Conservation (phyloP, 371 early-diverging fungal genomes). For the Dichotomocladium elegans region DNA sequence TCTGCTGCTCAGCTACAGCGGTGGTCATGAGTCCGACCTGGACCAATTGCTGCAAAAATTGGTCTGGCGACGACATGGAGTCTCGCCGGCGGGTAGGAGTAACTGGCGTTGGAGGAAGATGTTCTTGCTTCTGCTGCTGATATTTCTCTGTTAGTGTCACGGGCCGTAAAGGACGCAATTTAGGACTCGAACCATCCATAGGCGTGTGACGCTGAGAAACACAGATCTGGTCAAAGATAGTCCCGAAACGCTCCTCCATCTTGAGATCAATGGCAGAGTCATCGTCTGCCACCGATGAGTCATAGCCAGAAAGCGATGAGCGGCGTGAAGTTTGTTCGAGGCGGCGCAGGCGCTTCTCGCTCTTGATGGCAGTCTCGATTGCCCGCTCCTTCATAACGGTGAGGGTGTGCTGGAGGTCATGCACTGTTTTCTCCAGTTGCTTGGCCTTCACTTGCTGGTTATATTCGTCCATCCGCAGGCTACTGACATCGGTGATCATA, state of each 20-base stretch:
- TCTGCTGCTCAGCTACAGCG: background rate
- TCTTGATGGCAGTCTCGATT: constrained; percentile 65
- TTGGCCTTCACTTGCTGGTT: constrained; percentile 54
- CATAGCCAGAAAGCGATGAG: constrained; percentile 3
- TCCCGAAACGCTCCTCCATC: constrained; percentile 32
- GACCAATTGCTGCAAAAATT: constrained; percentile 34
- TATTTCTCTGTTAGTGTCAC: constrained; percentile 16
- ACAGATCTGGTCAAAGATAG: constrained; percentile 57
- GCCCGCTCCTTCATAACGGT: constrained; percentile 75
- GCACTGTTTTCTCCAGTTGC: constrained; percentile 65
- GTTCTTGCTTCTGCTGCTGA: too few species aligned
- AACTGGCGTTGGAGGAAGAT: constrained; percentile 33
- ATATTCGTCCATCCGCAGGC: constrained; percentile 59
- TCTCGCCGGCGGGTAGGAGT: constrained; percentile 27
- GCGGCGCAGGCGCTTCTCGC: constrained; percentile 67
- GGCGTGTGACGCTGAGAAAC: too few species aligned
- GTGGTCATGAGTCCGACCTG: constrained; percentile 8
- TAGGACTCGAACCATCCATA: constrained; percentile 8
- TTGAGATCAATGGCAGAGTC: constrained; percentile 42
- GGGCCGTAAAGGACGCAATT: constrained; percentile 6
- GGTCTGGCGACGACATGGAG: constrained; percentile 42
- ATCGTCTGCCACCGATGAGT: constrained; percentile 13
- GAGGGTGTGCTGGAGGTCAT: constrained; percentile 68
- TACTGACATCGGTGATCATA: constrained; percentile 75
- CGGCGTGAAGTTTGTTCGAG: constrained; percentile 33